These are phyloP conservation scores for Solanum piurae DNA, from an alignment of 257 asterid species.

Conservation along the genomic window DNA sequence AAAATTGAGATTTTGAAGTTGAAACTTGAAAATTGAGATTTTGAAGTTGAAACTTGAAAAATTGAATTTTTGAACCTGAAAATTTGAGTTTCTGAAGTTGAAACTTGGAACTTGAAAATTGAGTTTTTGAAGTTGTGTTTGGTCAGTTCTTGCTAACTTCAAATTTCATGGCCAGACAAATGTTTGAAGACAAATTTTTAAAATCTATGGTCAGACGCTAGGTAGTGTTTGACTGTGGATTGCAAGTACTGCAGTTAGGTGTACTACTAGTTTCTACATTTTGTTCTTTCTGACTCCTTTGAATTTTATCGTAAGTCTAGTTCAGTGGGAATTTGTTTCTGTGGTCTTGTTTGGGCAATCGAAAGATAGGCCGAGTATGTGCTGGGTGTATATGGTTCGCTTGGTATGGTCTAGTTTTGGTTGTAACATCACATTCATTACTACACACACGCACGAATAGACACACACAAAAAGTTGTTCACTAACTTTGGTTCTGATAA, in stretches of 20 bases:
- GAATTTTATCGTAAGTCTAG: background rate
- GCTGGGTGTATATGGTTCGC: background rate
- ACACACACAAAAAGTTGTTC: background rate
- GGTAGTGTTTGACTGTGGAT: background rate
- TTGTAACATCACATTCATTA: background rate
- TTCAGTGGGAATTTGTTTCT: background rate
- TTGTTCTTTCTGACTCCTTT: background rate
- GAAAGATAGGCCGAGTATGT: background rate
- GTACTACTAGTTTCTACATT: background rate
- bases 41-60: background rate
- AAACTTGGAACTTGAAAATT: background rate
- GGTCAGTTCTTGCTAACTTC: background rate
- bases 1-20: background rate
- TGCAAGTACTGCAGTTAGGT: background rate
- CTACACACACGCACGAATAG: background rate
- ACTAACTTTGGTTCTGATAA: background rate
- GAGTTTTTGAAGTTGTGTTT: background rate
- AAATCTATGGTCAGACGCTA: background rate
- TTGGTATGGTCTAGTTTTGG: background rate
- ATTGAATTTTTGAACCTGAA: background rate
- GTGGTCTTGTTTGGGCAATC: background rate
- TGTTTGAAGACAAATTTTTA: background rate
- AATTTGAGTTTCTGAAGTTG: background rate
- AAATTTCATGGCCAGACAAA: background rate
- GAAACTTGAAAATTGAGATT: background rate